A percentile compares a stretch with the other conserved stretches of the same genome.
phyloP scores from a whole-genome alignment of 768 basidiomycete genomes.

The Austroboletus eburneus region DNA sequence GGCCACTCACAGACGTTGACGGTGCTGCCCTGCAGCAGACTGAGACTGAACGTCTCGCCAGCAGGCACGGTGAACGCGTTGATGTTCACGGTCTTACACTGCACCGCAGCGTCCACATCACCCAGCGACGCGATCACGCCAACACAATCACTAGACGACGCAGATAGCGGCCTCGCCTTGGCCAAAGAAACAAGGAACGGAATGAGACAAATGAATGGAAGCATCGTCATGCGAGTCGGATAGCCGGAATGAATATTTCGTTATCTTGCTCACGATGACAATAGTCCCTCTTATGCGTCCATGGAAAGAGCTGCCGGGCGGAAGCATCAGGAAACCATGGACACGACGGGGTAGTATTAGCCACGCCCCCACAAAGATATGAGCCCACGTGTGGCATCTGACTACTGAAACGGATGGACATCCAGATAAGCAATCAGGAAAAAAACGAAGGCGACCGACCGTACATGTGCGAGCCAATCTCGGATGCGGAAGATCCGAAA shows the following conservation, averaged over 20 bases:
- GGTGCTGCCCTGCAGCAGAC: constrained; percentile 44
- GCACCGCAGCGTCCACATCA: constrained; percentile 48
- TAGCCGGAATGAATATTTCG: neutral
- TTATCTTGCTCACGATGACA: neutral
- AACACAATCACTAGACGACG: constrained; percentile 31
- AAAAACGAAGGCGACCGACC: too few species aligned
- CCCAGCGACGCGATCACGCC: constrained; percentile 52
- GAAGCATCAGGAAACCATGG: too few species aligned
- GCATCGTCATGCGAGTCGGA: constrained; percentile 6
- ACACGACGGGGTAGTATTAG: too few species aligned
- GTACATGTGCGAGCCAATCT: too few species aligned
- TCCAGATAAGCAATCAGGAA: too few species aligned
- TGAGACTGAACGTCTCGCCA: constrained; percentile 46
- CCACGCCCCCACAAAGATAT: too few species aligned
- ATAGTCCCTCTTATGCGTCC: neutral
- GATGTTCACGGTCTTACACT: constrained; percentile 57
- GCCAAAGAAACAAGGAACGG: constrained; percentile 17
- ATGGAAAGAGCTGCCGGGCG: neutral
- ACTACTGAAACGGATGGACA: too few species aligned
- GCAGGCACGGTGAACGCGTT: constrained; percentile 54
- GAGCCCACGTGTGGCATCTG: too few species aligned
- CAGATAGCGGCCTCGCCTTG: constrained; percentile 13
- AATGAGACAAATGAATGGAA: constrained; percentile 6
- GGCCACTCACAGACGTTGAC: constrained; percentile 54
- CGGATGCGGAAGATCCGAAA: too few species aligned